Conservation (phyloP, 441 rosid species). For the Breynia disticha region DNA sequence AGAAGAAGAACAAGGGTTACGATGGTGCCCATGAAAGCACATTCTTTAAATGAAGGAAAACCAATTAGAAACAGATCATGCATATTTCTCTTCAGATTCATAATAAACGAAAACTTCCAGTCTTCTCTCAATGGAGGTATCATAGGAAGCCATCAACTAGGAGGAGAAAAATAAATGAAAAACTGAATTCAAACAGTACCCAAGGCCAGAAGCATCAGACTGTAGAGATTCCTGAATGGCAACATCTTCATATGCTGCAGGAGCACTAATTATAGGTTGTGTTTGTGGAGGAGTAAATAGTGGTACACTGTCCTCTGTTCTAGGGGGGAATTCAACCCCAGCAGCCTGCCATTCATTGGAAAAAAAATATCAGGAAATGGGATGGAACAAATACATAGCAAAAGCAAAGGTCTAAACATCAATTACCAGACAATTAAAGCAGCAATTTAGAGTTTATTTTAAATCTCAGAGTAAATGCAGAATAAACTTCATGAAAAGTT, state of each 20-base stretch:
- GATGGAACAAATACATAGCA: not conserved
- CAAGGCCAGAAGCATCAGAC: slow-evolving; percentile 72
- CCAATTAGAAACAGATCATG: no score
- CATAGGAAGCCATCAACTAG: no score
- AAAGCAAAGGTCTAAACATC: not conserved
- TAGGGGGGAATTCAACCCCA: slow-evolving; percentile 93
- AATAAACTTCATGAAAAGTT: not conserved
- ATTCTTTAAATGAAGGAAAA: no score
- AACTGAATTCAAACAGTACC: slow-evolving; percentile 30
- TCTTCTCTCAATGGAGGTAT: no score
- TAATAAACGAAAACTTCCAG: no score
- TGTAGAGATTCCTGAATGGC: slow-evolving; percentile 85
- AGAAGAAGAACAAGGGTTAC: no score
- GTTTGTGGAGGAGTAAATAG: slow-evolving; percentile 97
- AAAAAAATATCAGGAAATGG: not conserved
- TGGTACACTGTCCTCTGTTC: slow-evolving; percentile 67
- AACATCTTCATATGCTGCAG: slow-evolving; percentile 64
- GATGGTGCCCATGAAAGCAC: no score
- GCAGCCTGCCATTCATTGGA: slow-evolving; percentile 44
- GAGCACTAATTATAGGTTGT: slow-evolving; percentile 50
- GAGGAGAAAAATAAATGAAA: slow-evolving; percentile 2
- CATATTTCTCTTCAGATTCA: no score
- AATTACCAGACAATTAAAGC: not conserved
- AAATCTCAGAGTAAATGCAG: not conserved
- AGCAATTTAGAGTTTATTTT: not conserved